These are phyloP conservation scores for Phaeosphaeriaceae sp. DNA, from an alignment of 2,329 filamentous ascomycete genomes.

Conservation along the genomic window DNA sequence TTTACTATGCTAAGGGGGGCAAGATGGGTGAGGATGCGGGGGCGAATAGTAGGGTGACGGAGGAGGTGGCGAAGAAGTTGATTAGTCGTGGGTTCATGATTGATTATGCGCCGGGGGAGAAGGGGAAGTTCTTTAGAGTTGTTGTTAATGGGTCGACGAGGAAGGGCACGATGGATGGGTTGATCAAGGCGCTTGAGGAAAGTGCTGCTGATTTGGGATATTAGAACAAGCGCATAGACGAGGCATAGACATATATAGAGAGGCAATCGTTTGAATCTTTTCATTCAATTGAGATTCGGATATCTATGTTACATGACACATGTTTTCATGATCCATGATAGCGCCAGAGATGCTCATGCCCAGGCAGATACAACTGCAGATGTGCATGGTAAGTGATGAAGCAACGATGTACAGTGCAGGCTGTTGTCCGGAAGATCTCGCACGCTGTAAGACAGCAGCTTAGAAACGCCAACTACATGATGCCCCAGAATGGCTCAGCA, in stretches of 20 bases:
- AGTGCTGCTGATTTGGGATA: conserved; percentile 45
- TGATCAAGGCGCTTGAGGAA: conserved; percentile 67
- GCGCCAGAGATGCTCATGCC: conserved; percentile 31
- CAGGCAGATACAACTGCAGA: conserved; percentile 22
- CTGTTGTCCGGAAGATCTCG: conserved; percentile 10
- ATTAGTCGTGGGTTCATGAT: conserved; percentile 72
- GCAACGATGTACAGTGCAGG: conserved; percentile 19
- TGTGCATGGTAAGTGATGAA: conserved; percentile 19
- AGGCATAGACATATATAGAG: not conserved
- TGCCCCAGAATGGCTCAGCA: conserved; percentile 80
- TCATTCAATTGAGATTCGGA: conserved; percentile 26
- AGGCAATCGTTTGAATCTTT: not conserved
- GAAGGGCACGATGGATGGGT: conserved; percentile 67
- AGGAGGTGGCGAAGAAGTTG: conserved; percentile 62
- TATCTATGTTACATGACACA: conserved; percentile 43
- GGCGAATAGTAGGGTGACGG: conserved; percentile 65
- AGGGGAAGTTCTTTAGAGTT: conserved; percentile 72
- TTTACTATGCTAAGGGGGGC: conserved; percentile 77
- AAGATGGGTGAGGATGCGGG: conserved; percentile 54
- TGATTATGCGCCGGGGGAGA: conserved; percentile 69
- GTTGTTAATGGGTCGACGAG: conserved; percentile 71
- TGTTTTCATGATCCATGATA: conserved; percentile 31
- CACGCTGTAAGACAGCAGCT: conserved; percentile 1
- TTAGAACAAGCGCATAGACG: conserved; percentile 10
- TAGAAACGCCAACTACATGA: conserved; percentile 24